Percentiles rank a stretch among this genome's conserved stretches.
These are phyloP conservation scores for Eutypella sp. DNA, from an alignment of 2,329 filamentous ascomycete species.

Conservation along the genomic window DNA sequence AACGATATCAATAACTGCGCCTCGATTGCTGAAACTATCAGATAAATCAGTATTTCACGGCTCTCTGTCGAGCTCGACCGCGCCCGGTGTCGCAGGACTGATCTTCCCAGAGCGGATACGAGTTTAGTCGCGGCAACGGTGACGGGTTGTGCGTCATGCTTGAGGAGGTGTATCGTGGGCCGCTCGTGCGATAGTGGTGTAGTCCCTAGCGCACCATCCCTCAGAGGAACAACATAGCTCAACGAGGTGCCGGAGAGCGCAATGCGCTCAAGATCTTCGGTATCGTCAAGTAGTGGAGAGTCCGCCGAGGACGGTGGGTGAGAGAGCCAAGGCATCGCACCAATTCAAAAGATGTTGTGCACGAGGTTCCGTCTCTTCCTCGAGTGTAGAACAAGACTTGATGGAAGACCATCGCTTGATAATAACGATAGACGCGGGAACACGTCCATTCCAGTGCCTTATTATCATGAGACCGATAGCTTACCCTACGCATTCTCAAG, in stretches of 20 bases:
- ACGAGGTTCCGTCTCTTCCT: background rate
- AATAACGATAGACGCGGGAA: background rate
- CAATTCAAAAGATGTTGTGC: background rate
- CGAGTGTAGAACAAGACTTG: too few relatives aligned
- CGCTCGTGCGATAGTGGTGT: slow-evolving; percentile 17
- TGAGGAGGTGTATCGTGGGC: slow-evolving; percentile 10
- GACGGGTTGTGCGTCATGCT: slow-evolving; percentile 11
- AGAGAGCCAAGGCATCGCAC: slow-evolving; percentile 7
- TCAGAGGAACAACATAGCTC: slow-evolving; percentile 14
- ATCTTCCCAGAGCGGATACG: slow-evolving; percentile 5
- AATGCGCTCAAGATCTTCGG: background rate
- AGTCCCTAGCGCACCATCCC: slow-evolving; percentile 15
- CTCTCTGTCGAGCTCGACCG: slow-evolving; percentile 6
- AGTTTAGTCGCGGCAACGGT: slow-evolving; percentile 9
- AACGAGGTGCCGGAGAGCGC: slow-evolving; percentile 6
- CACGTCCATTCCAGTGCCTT: background rate
- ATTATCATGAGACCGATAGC: background rate
- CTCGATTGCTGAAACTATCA: slow-evolving; percentile 13
- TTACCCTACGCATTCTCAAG: background rate
- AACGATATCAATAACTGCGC: slow-evolving; percentile 12
- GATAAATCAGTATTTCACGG: slow-evolving; percentile 8
- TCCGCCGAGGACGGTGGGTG: background rate
- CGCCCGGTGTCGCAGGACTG: slow-evolving; percentile 1
- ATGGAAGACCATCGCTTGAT: too few relatives aligned
- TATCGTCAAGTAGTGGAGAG: background rate